Percentiles rank a stretch among this genome's conserved stretches.
Evolutionary conservation across 73 alveolate genomes (phyloP).

Genomic region (Tetrahymena malaccensis): DNA sequence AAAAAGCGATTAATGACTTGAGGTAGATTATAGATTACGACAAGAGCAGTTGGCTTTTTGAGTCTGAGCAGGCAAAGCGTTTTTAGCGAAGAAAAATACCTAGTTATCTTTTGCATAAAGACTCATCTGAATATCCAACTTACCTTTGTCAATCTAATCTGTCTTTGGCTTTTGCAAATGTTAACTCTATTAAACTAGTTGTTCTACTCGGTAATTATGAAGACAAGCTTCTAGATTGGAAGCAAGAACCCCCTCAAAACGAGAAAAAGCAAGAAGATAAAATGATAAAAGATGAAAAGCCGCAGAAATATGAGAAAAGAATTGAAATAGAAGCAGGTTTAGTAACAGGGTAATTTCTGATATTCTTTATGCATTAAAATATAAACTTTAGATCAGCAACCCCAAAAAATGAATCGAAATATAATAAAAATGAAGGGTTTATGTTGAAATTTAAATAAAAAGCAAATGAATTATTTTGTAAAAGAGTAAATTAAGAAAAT

Average conservation of each 20-base stretch:
- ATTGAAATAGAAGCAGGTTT: constrained; percentile 34
- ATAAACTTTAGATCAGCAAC: background rate
- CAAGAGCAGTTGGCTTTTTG: constrained; percentile 32
- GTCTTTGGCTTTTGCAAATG: constrained; percentile 68
- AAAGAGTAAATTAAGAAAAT: background rate
- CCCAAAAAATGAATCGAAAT: background rate
- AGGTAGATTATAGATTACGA: background rate
- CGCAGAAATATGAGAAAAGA: constrained; percentile 1
- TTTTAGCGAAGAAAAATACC: constrained; percentile 36
- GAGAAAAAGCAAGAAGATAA: background rate
- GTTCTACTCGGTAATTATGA: constrained; percentile 54
- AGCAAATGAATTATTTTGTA: background rate
- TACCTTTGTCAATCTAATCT: constrained; percentile 36
- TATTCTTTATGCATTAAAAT: background rate
- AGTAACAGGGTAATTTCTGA: constrained; percentile 2
- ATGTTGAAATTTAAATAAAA: background rate
- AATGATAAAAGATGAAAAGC: background rate
- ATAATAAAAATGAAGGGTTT: background rate
- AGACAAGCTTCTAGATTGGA: background rate
- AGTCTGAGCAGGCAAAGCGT: constrained; percentile 13
- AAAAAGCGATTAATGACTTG: background rate
- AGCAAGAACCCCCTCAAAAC: background rate
- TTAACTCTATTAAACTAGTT: constrained; percentile 45
- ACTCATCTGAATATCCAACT: constrained; percentile 36
- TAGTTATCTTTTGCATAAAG: constrained; percentile 30